These are phyloP conservation scores for Stephanodiscus minutulus DNA, from an alignment of 108 stramenopile species.

Conservation along the genomic window DNA sequence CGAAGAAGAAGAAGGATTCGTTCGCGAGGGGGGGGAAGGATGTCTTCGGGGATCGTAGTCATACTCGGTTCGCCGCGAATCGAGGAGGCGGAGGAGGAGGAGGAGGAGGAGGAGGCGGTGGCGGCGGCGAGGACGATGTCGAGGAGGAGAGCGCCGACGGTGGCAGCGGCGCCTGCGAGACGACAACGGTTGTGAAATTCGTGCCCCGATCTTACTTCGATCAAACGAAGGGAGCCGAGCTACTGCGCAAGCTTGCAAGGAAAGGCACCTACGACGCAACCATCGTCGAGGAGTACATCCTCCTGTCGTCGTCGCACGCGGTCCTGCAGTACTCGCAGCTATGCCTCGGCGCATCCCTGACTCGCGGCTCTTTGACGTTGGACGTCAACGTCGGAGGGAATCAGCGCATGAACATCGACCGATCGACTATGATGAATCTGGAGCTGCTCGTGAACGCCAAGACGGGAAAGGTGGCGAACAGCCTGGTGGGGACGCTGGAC, in stretches of 20 bases:
- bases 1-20: neutral
- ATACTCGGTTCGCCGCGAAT: neutral
- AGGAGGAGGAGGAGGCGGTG: neutral
- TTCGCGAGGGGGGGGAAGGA: neutral
- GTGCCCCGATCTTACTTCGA: conserved; percentile 85
- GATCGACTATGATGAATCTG: conserved; percentile 73
- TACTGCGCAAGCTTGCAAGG: conserved; percentile 68
- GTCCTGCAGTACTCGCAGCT: conserved; percentile 82
- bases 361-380: conserved; percentile 57
- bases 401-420: conserved; percentile 86
- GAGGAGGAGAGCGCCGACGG: conserved; percentile 8
- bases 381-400: conserved; percentile 69
- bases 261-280: conserved; percentile 76
- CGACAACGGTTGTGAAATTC: conserved; percentile 79
- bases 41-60: neutral
- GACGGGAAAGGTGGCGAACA: conserved; percentile 66
- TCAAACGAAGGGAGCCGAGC: conserved; percentile 86
- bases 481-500: conserved; percentile 79
- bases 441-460: conserved; percentile 85
- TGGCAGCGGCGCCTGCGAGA: conserved; percentile 14
- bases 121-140: conserved; percentile 16
- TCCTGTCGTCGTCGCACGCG: conserved; percentile 79
- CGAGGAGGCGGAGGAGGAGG: neutral
- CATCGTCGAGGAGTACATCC: conserved; percentile 82
- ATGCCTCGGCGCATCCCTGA: conserved; percentile 66